phyloP scores from a whole-genome alignment of 2,329 filamentous ascomycete genomes.

The Sporothrix brunneoviolacea region DNA sequence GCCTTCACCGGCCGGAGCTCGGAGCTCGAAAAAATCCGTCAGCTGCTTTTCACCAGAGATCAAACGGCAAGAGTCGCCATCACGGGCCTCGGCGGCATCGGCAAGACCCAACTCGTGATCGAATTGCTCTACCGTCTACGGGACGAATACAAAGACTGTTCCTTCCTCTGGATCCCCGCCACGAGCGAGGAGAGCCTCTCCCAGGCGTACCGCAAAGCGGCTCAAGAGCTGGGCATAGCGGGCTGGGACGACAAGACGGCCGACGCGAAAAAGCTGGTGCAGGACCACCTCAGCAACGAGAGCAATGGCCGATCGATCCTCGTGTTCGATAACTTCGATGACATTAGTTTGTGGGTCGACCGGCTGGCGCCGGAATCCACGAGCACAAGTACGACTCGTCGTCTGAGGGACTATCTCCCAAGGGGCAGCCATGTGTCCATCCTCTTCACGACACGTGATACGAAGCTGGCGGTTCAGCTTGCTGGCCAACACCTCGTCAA shows the following conservation, averaged over 20 bases:
- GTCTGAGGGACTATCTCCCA: background rate
- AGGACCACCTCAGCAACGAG: slow-evolving; percentile 24
- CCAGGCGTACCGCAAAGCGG: slow-evolving; percentile 30
- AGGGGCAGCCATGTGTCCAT: background rate
- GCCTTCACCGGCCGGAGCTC: slow-evolving; percentile 22
- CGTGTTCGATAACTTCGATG: slow-evolving; percentile 40
- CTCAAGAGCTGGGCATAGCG: slow-evolving; percentile 21
- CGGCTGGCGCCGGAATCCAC: background rate
- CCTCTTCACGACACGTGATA: background rate
- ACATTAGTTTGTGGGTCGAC: slow-evolving; percentile 25
- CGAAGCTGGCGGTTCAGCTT: background rate
- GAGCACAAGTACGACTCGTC: too few species aligned
- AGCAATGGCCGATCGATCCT: slow-evolving; percentile 32
- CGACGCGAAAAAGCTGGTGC: slow-evolving; percentile 32
- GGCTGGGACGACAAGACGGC: slow-evolving; percentile 28
- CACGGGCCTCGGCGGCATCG: slow-evolving; percentile 29
- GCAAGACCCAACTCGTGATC: slow-evolving; percentile 35
- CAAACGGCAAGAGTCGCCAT: slow-evolving; percentile 23
- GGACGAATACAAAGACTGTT: slow-evolving; percentile 24
- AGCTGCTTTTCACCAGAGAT: slow-evolving; percentile 14
- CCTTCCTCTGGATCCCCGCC: slow-evolving; percentile 36
- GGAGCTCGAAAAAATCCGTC: slow-evolving; percentile 18
- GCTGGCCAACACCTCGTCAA: slow-evolving; percentile 3
- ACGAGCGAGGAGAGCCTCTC: slow-evolving; percentile 25
- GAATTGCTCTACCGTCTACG: slow-evolving; percentile 27